phyloP scores from a whole-genome alignment of 2,329 filamentous ascomycete genomes.

The Lachnellula willkommii region DNA sequence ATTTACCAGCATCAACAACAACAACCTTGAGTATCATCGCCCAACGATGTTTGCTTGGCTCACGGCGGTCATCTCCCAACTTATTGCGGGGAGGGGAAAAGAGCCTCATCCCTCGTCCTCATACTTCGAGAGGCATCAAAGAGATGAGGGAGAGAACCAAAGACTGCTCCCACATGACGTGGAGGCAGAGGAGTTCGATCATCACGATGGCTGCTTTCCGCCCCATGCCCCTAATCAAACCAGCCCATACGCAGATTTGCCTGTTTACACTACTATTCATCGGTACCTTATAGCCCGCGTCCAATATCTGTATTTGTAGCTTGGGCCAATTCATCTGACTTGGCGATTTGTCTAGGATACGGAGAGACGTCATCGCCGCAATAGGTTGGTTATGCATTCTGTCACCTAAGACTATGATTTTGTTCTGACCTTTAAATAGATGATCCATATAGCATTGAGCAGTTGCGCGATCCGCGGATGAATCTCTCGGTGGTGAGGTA shows the following conservation, averaged over 20 bases:
- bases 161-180: slow-evolving; percentile 16
- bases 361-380: slow-evolving; percentile 57
- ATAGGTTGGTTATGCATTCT: slow-evolving; percentile 56
- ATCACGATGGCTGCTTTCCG: slow-evolving; percentile 26
- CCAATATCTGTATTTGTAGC: not conserved
- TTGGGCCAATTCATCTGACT: not conserved
- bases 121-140: not conserved
- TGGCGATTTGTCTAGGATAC: slow-evolving; percentile 38
- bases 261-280: slow-evolving; percentile 75
- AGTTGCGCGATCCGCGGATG: slow-evolving; percentile 74
- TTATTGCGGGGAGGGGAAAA: not conserved
- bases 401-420: not conserved
- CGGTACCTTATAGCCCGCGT: slow-evolving; percentile 34
- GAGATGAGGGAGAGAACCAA: slow-evolving; percentile 6
- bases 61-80: not conserved
- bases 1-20: too few species aligned
- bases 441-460: slow-evolving; percentile 65
- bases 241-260: slow-evolving; percentile 41
- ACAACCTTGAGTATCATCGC: slow-evolving; percentile 39
- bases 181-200: slow-evolving; percentile 10
- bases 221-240: slow-evolving; percentile 22
- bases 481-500: slow-evolving; percentile 58
- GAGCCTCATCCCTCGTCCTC: not conserved
- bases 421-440: slow-evolving; percentile 34
- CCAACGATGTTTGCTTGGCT: slow-evolving; percentile 17